Evolutionary conservation across 1,284 basidiomycete genomes (phyloP).

Genomic region (Paramarasmius palmivorus): DNA sequence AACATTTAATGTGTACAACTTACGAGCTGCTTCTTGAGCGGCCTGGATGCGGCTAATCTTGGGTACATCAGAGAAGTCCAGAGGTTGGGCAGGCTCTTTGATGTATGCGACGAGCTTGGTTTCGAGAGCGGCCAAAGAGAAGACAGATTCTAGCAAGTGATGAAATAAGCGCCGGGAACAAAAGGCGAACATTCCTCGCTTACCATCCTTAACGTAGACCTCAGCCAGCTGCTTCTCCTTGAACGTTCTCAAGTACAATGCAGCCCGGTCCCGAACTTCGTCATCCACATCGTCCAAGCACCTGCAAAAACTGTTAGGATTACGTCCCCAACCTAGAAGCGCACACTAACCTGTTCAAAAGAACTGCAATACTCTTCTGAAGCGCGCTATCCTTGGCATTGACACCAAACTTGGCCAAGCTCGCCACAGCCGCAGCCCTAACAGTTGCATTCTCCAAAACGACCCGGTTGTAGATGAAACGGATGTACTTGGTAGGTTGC

Average conservation of each 20-base stretch:
- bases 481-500: slow-evolving; percentile 97
- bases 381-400: slow-evolving; percentile 79
- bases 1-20: slow-evolving; percentile 29
- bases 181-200: slow-evolving; percentile 19
- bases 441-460: slow-evolving; percentile 99
- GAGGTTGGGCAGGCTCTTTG: slow-evolving; percentile 75
- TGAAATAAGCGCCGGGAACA: not conserved
- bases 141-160: slow-evolving; percentile 77
- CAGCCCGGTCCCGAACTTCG: slow-evolving; percentile 97
- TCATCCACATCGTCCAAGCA: slow-evolving; percentile 99
- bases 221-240: slow-evolving; percentile 81
- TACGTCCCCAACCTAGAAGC: not conserved
- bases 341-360: slow-evolving; percentile 70
- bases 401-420: slow-evolving; percentile 96
- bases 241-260: slow-evolving; percentile 89
- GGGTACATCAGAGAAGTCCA: slow-evolving; percentile 82
- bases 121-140: slow-evolving; percentile 86
- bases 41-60: slow-evolving; percentile 91
- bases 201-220: slow-evolving; percentile 90
- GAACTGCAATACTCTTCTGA: slow-evolving; percentile 84
- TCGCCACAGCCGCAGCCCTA: slow-evolving; percentile 92
- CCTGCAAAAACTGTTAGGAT: slow-evolving; percentile 39
- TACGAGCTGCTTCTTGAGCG: slow-evolving; percentile 82
- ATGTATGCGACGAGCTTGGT: slow-evolving; percentile 88
- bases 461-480: slow-evolving; percentile 99